These are phyloP conservation scores for Suillus ampliporus DNA, from an alignment of 768 basidiomycete species.

Conservation along the genomic window DNA sequence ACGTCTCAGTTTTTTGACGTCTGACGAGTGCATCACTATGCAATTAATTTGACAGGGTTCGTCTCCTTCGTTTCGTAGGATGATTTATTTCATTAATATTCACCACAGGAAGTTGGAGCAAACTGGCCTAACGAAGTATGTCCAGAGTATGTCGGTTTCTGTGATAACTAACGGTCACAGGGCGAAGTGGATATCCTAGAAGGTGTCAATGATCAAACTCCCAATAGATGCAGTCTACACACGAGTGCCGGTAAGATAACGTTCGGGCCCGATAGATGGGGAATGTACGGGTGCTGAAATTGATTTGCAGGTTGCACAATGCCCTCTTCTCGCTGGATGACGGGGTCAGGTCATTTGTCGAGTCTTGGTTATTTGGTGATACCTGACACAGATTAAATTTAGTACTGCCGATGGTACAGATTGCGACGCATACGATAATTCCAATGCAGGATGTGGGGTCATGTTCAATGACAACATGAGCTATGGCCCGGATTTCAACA, in stretches of 20 bases:
- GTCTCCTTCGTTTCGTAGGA: conserved; percentile 9
- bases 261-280: not conserved
- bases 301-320: conserved; percentile 33
- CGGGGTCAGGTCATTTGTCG: conserved; percentile 31
- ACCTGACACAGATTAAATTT: conserved; percentile 4
- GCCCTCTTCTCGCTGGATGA: conserved; percentile 33
- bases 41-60: conserved; percentile 27
- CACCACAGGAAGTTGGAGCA: conserved; percentile 31
- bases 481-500: conserved; percentile 43
- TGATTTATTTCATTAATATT: not conserved
- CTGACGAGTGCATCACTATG: conserved; percentile 4
- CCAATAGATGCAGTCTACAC: conserved; percentile 40
- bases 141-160: not conserved
- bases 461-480: conserved; percentile 28
- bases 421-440: conserved; percentile 30
- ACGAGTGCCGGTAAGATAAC: conserved; percentile 17
- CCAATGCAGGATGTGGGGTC: conserved; percentile 42
- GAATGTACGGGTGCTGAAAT: not conserved
- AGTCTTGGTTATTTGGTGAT: not conserved
- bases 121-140: conserved; percentile 25
- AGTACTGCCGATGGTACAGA: conserved; percentile 25
- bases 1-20: not conserved
- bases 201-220: conserved; percentile 35
- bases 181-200: conserved; percentile 41
- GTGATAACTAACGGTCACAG: conserved; percentile 17